phyloP scores from a whole-genome alignment of 768 basidiomycete species.

The Phaffia tasmanica region DNA sequence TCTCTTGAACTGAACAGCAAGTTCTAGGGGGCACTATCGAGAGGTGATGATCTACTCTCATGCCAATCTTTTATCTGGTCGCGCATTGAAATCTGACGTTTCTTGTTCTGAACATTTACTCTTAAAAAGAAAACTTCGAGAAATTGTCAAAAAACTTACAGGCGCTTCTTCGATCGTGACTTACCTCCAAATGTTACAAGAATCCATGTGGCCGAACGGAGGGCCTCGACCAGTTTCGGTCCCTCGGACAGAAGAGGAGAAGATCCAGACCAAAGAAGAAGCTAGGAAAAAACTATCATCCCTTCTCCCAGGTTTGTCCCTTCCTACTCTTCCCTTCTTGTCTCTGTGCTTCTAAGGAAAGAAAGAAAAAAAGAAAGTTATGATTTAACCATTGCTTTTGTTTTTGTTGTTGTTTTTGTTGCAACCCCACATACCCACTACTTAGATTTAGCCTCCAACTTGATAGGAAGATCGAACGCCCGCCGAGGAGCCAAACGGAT shows the following conservation, averaged over 20 bases:
- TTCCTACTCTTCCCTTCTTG: neutral
- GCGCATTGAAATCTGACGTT: neutral
- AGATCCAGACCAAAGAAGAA: constrained; percentile 64
- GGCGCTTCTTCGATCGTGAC: constrained; percentile 46
- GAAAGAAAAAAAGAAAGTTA: neutral
- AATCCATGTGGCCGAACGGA: constrained; percentile 66
- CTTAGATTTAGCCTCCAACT: constrained; percentile 83
- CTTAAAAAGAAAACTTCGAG: constrained; percentile 65
- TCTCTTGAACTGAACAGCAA: constrained; percentile 45
- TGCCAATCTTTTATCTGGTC: neutral
- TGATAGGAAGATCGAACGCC: constrained; percentile 96
- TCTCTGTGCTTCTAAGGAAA: neutral
- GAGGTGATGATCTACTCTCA: constrained; percentile 47
- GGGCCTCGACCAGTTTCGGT: constrained; percentile 54
- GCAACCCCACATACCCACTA: constrained; percentile 4
- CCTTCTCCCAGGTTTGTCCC: constrained; percentile 66
- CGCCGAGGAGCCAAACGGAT: constrained; percentile 82
- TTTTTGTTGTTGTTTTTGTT: too few relatives aligned
- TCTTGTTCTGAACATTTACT: neutral
- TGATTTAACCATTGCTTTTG: too few relatives aligned
- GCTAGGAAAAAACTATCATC: constrained; percentile 83
- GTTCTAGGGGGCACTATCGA: constrained; percentile 93
- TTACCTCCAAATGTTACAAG: constrained; percentile 56
- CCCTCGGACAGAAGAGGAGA: constrained; percentile 72
- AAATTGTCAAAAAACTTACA: constrained; percentile 50